phyloP scores from a whole-genome alignment of 2,329 filamentous ascomycete genomes.

The Lachnellula arida region DNA sequence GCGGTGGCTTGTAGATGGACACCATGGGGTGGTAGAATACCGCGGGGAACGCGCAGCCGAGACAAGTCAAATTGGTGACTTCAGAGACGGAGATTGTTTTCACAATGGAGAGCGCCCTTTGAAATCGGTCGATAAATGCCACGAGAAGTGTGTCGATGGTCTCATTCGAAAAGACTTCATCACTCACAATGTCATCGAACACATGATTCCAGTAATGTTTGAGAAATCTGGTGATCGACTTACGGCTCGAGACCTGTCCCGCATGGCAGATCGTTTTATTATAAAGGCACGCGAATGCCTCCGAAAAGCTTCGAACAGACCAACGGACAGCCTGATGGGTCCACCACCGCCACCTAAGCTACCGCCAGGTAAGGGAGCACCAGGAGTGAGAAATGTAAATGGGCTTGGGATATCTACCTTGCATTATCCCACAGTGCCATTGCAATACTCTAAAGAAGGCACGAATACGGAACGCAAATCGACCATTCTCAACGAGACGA shows the following conservation, averaged over 20 bases:
- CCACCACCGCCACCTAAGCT: neutral
- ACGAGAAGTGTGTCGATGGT: constrained; percentile 10
- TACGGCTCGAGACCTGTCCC: neutral
- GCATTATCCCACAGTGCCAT: neutral
- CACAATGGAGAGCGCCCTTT: constrained; percentile 30
- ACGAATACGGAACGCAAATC: neutral
- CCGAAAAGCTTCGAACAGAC: neutral
- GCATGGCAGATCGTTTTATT: constrained; percentile 2
- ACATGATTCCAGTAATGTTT: constrained; percentile 13
- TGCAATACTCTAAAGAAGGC: neutral
- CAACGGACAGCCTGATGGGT: neutral
- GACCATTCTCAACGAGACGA: neutral
- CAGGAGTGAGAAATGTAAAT: too few species aligned
- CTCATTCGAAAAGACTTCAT: constrained; percentile 12
- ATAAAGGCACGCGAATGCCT: neutral
- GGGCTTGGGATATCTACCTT: neutral
- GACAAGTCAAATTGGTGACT: constrained; percentile 9
- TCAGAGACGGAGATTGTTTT: constrained; percentile 26
- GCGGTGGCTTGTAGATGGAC: constrained; percentile 26
- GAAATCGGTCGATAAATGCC: constrained; percentile 19
- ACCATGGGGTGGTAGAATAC: constrained; percentile 25
- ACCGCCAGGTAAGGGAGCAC: neutral
- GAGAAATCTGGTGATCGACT: constrained; percentile 3
- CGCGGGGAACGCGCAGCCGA: constrained; percentile 18
- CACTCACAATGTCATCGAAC: constrained; percentile 7